Evolutionary conservation across 108 stramenopile species (phyloP).

Genomic region (Skeletonema tropicum): DNA sequence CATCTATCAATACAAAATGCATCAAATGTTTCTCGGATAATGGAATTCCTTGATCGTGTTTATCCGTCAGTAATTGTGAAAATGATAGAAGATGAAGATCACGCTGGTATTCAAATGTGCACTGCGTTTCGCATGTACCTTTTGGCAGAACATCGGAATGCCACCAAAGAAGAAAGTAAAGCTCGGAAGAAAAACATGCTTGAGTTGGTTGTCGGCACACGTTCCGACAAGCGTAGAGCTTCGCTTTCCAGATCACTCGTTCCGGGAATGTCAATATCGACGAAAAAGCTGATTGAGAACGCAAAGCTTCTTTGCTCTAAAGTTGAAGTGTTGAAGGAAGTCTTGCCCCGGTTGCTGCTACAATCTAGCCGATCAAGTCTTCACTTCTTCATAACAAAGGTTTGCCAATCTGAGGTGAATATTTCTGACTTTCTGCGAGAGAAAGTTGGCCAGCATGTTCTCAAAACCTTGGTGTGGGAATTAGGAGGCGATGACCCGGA

Average conservation of each 20-base stretch:
- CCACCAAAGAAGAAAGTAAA: constrained; percentile 23
- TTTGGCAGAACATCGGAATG: constrained; percentile 28
- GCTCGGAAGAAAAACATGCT: constrained; percentile 26
- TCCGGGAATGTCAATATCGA: constrained; percentile 40
- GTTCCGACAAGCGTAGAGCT: constrained; percentile 10
- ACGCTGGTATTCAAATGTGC: constrained; percentile 51
- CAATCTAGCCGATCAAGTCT: constrained; percentile 49
- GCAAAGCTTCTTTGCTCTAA: constrained; percentile 56
- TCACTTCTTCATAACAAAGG: constrained; percentile 59
- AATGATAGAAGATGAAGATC: constrained; percentile 43
- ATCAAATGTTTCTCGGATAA: constrained; percentile 30
- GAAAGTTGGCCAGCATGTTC: constrained; percentile 50
- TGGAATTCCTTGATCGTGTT: constrained; percentile 28
- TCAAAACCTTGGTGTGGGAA: constrained; percentile 72
- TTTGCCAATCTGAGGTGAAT: constrained; percentile 52
- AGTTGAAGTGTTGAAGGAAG: constrained; percentile 52
- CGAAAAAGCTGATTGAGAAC: constrained; percentile 55
- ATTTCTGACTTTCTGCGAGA: constrained; percentile 42
- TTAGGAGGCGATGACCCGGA: constrained; percentile 54
- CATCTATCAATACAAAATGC: constrained; percentile 25
- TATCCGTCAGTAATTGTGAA: constrained; percentile 35
- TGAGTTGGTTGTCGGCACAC: constrained; percentile 37
- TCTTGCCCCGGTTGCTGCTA: constrained; percentile 65
- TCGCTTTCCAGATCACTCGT: constrained; percentile 34
- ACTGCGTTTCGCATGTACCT: constrained; percentile 52